These are phyloP conservation scores for Dictyostelium brefeldianum DNA, from an alignment of 78 protist species.

Conservation along the genomic window DNA sequence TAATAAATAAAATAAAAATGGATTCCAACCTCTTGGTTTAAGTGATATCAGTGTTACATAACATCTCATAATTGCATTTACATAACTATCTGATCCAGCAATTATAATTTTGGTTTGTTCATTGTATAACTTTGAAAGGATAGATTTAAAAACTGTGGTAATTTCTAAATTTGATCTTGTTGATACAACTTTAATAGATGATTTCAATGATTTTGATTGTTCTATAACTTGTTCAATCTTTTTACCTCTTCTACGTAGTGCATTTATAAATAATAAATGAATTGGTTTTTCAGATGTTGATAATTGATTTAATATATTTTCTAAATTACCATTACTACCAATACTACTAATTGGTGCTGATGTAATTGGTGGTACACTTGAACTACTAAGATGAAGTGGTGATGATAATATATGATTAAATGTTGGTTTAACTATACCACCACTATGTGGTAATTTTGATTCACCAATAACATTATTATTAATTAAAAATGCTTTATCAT, in stretches of 20 bases:
- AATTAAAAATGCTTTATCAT: not conserved
- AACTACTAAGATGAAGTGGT: slow-evolving; percentile 7
- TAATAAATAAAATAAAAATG: slow-evolving; percentile 45
- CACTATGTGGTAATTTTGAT: not conserved
- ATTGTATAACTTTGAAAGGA: not conserved
- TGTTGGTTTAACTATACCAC: not conserved
- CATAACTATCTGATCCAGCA: slow-evolving; percentile 66
- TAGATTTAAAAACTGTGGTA: not conserved
- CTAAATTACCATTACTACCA: not conserved
- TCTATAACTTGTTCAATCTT: slow-evolving; percentile 43
- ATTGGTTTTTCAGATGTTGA: slow-evolving; percentile 39
- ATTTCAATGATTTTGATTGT: not conserved
- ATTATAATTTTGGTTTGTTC: slow-evolving; percentile 27
- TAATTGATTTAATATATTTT: not conserved
- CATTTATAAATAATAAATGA: slow-evolving; percentile 24
- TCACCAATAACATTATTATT: not conserved
- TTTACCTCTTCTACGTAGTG: slow-evolving; percentile 52
- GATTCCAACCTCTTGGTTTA: slow-evolving; percentile 77
- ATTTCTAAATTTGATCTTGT: slow-evolving; percentile 39
- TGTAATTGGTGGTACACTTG: not conserved
- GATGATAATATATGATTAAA: not conserved
- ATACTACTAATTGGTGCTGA: not conserved
- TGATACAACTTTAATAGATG: not conserved
- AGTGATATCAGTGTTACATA: slow-evolving; percentile 32
- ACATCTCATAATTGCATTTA: slow-evolving; percentile 7